Evolutionary conservation across 106 monocot genomes (phyloP).

Genomic region (Xerophyta viscosa): DNA sequence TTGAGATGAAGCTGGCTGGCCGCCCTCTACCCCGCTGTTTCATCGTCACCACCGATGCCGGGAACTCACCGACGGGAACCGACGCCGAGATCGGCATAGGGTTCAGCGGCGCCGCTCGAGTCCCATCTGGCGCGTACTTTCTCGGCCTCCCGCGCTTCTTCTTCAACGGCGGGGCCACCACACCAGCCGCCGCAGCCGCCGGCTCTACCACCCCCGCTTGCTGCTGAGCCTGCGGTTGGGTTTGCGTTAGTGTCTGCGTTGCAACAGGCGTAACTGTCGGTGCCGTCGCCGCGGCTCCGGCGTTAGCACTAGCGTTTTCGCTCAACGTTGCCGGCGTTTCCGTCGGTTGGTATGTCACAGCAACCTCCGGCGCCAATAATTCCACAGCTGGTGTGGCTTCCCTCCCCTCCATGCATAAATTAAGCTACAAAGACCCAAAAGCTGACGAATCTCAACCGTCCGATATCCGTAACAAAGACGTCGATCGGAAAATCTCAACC

Average conservation of each 20-base stretch:
- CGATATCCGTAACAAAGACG: too few relatives aligned
- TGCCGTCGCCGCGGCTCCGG: not conserved
- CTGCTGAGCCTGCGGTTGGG: not conserved
- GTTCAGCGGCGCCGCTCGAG: constrained; percentile 46
- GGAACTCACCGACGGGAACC: constrained; percentile 39
- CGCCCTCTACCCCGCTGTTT: constrained; percentile 82
- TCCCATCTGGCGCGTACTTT: constrained; percentile 82
- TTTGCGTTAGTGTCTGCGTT: too few relatives aligned
- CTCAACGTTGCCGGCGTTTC: constrained; percentile 10
- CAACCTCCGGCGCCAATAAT: not conserved
- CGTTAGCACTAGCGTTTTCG: not conserved
- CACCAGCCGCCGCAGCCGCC: not conserved
- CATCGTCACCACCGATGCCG: constrained; percentile 27
- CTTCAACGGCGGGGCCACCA: constrained; percentile 7
- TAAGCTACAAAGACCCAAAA: not conserved
- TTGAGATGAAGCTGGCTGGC: constrained; percentile 43
- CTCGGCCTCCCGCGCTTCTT: constrained; percentile 74
- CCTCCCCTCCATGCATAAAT: constrained; percentile 29
- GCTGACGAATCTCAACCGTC: too few relatives aligned
- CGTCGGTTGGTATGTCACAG: not conserved
- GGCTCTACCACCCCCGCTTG: not conserved
- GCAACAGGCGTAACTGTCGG: too few relatives aligned
- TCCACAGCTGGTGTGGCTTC: constrained; percentile 9
- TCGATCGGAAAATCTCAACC: not conserved
- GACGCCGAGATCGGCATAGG: constrained; percentile 72